phyloP scores from a whole-genome alignment of 305 asterid genomes.

The Andrographis paniculata region DNA sequence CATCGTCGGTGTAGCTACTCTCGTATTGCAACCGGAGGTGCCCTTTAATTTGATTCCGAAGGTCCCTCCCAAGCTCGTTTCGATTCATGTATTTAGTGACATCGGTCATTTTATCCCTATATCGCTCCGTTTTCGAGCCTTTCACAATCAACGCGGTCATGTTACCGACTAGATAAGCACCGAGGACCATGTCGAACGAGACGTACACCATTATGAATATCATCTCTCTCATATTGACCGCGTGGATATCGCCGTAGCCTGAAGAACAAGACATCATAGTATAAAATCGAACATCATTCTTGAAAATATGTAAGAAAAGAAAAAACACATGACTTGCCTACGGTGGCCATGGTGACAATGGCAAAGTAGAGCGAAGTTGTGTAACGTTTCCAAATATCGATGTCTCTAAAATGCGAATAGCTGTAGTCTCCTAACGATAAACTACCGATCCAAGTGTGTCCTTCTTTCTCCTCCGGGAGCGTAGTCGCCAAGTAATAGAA shows the following conservation, averaged over 20 bases:
- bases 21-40: conserved; percentile 85
- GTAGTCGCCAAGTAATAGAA: conserved; percentile 88
- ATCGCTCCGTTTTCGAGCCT: conserved; percentile 86
- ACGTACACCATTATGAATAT: conserved; percentile 81
- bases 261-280: conserved; percentile 17
- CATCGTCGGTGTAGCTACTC: conserved; percentile 68
- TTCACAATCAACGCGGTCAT: conserved; percentile 95
- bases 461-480: conserved; percentile 67
- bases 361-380: conserved; percentile 79
- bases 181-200: conserved; percentile 86
- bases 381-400: conserved; percentile 75
- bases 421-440: conserved; percentile 71
- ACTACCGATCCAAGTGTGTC: conserved; percentile 95
- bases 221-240: conserved; percentile 89
- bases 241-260: conserved; percentile 97
- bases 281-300: neutral
- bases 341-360: conserved; percentile 95
- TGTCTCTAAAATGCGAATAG: conserved; percentile 63
- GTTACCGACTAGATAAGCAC: conserved; percentile 93
- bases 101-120: conserved; percentile 83
- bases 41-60: conserved; percentile 74
- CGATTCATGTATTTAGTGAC: conserved; percentile 67
- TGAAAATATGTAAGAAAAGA: neutral
- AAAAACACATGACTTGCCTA: conserved; percentile 42
- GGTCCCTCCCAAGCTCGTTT: conserved; percentile 58